Base-by-base conservation (phyloP, 176 grass and related monocot genomes). In the Oryza nivara region DNA sequence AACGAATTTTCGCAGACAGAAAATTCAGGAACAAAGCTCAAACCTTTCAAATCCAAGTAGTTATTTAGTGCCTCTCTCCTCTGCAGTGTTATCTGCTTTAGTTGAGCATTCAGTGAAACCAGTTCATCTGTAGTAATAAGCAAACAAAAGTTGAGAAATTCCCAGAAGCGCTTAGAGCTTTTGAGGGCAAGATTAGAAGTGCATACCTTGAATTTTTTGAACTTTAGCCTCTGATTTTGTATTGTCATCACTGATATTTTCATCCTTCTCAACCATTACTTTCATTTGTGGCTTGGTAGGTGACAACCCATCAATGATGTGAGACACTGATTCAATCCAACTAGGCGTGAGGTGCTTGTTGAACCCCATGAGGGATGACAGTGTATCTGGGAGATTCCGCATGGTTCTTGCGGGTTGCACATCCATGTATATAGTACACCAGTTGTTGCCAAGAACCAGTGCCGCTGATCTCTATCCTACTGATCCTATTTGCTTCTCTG, bases 21-120 rank as follows among this genome's bases (percentile, higher is more conserved):
- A 66, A 67, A 81, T 19, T 86, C 17, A 7, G 77, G 36, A 79
- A 80, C 68, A 73, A 85, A 81, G 35, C 84, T 75, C 63, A 79
- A 78, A 98, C 96, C 96, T 98, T 98, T 98, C 81, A 98, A 84
- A 87, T 98, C 93, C 78, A 98, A 83, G 86, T 92, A 98, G 51
- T 89, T 89, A 80, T 98, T 95, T 69, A 98, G 70, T 74, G 81
- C 28, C n/a, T 91, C 76, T 87, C 91, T 95, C 80, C 84, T 98
- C 46, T 86, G 89, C 72, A 93, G 38, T 52, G 76, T 85, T 86
- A 92, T 82, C 51, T 95, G 65, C 79, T 92, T 87, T 80, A 94
- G 85, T 80, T 81, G 73, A 35, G 81, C 77, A 86, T 83, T 84
- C 51, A 92, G 84, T 7, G 52, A 90, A 87, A 77, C 74, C 83